These are phyloP conservation scores for Kentomonas sorsogonicus DNA, from an alignment of 208 protist species.

Conservation along the genomic window DNA sequence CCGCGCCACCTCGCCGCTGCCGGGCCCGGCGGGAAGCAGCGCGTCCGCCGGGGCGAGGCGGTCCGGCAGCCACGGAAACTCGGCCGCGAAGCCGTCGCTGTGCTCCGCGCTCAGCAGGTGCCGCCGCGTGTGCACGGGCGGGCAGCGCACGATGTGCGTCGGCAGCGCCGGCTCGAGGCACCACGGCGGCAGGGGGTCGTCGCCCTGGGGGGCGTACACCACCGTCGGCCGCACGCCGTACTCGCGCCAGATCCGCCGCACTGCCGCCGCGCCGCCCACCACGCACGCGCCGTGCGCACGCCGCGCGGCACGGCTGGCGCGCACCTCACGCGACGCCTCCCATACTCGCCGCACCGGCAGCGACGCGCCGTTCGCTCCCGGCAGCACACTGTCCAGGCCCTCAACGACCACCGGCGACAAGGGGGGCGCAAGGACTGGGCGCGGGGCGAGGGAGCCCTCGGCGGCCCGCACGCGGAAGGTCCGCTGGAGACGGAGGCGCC, in stretches of 20 bases:
- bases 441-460: not conserved
- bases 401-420: slow-evolving; percentile 33
- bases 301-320: slow-evolving; percentile 41
- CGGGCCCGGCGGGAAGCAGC: not conserved
- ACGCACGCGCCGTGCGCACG: slow-evolving; percentile 55
- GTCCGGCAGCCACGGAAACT: slow-evolving; percentile 40
- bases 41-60: slow-evolving; percentile 13
- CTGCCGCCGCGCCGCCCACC: slow-evolving; percentile 62
- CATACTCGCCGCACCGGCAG: slow-evolving; percentile 58
- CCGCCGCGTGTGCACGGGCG: slow-evolving; percentile 56
- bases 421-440: not conserved
- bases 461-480: no score
- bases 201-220: slow-evolving; percentile 67
- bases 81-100: slow-evolving; percentile 74
- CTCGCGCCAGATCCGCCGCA: slow-evolving; percentile 63
- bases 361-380: slow-evolving; percentile 13
- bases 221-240: slow-evolving; percentile 66
- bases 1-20: not conserved
- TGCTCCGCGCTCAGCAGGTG: slow-evolving; percentile 73
- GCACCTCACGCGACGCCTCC: slow-evolving; percentile 44
- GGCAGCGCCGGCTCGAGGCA: slow-evolving; percentile 58
- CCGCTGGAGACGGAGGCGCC: slow-evolving; percentile 7
- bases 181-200: slow-evolving; percentile 39
- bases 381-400: slow-evolving; percentile 27
- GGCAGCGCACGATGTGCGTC: slow-evolving; percentile 59